Conservation (phyloP, 352 stramenopile species). For the Globisporangium solare region DNA sequence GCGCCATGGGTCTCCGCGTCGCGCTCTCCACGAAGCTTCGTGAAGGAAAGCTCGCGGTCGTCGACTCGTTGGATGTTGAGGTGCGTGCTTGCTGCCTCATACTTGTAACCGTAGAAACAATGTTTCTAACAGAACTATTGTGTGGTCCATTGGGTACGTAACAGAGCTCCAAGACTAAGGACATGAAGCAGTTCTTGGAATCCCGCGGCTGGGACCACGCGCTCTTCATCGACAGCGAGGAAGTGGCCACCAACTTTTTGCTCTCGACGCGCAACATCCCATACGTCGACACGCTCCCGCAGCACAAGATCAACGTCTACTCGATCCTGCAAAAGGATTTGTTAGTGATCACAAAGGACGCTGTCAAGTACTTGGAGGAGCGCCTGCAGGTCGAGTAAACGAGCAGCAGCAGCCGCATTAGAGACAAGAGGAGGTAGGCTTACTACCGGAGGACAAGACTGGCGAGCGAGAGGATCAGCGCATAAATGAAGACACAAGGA, state of each 20-base stretch:
- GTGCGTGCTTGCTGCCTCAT: conserved; percentile 25
- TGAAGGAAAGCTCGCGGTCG: conserved; percentile 80
- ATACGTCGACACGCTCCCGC: conserved; percentile 75
- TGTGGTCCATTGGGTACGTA: conserved; percentile 3
- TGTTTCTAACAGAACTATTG: neutral
- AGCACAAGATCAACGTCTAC: conserved; percentile 90
- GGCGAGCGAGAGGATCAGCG: neutral
- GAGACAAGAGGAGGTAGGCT: conserved; percentile 3
- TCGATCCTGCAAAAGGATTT: conserved; percentile 88
- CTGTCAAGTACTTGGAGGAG: conserved; percentile 86
- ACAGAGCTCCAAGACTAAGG: conserved; percentile 82
- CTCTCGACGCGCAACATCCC: conserved; percentile 84
- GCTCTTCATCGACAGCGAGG: conserved; percentile 76
- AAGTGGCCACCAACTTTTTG: conserved; percentile 71
- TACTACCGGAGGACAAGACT: neutral
- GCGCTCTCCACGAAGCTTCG: conserved; percentile 84
- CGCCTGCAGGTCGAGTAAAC: conserved; percentile 79
- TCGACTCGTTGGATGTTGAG: conserved; percentile 72
- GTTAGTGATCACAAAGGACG: conserved; percentile 80
- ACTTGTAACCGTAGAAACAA: neutral
- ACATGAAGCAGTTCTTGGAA: conserved; percentile 78
- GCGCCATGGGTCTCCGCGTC: conserved; percentile 81
- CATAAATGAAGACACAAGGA: neutral
- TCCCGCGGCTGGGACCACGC: conserved; percentile 81
- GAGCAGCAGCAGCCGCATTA: conserved; percentile 4